These are phyloP conservation scores for Tetrahymena thermophila DNA, from an alignment of 73 alveolate genomes.

Conservation along the genomic window DNA sequence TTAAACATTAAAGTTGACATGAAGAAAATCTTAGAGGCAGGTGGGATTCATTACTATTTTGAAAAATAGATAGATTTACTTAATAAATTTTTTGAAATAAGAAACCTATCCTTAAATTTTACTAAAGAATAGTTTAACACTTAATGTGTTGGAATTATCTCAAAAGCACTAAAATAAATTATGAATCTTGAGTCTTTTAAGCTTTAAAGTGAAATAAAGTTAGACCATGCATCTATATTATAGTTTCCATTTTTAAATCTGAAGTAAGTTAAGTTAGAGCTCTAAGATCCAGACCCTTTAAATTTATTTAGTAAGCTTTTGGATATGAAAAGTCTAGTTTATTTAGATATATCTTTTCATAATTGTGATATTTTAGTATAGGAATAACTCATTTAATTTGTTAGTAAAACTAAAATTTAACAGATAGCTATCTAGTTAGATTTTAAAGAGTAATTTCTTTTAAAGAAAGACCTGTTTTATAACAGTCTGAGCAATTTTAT, in stretches of 20 bases:
- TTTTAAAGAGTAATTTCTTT: neutral
- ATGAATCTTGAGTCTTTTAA: neutral
- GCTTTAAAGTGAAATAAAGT: neutral
- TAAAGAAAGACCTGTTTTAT: neutral
- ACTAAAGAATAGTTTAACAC: neutral
- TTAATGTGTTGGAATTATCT: neutral
- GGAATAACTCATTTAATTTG: neutral
- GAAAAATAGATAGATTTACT: neutral
- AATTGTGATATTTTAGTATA: neutral
- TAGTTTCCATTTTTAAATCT: neutral
- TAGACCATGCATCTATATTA: neutral
- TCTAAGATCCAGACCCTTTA: neutral
- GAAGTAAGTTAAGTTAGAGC: neutral
- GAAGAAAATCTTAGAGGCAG: neutral
- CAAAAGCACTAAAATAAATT: neutral
- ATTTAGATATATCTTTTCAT: neutral
- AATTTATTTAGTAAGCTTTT: too few relatives aligned
- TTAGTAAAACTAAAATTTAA: neutral
- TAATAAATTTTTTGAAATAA: neutral
- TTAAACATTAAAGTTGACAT: neutral
- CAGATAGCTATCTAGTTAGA: neutral
- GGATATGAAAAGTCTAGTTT: neutral
- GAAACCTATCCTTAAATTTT: neutral
- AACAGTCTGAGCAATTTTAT: neutral
- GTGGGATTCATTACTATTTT: neutral